phyloP scores from a whole-genome alignment of 1,284 basidiomycete species.

The Ceratobasidium sp. region DNA sequence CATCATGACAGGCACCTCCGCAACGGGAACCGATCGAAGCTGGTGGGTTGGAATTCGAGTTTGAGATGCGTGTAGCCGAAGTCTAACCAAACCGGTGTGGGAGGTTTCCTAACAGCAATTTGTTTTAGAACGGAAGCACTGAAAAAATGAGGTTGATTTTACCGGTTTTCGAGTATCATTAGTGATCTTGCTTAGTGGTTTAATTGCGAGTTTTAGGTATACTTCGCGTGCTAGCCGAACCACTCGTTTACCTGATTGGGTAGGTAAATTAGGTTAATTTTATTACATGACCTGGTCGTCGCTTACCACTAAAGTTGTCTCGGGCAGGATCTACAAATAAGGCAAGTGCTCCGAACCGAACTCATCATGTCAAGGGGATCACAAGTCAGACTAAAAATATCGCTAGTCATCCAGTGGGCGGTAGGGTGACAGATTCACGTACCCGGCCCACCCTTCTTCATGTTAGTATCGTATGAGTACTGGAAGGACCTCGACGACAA shows the following conservation, averaged over 20 bases:
- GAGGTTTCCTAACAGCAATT: slow-evolving; percentile 30
- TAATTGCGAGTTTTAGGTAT: slow-evolving; percentile 83
- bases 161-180: slow-evolving; percentile 60
- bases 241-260: slow-evolving; percentile 70
- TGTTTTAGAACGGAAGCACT: slow-evolving; percentile 2
- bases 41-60: slow-evolving; percentile 74
- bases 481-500: no score
- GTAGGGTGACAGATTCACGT: slow-evolving; percentile 17
- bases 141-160: slow-evolving; percentile 55
- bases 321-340: slow-evolving; percentile 79
- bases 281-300: slow-evolving; percentile 50
- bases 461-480: neutral
- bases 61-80: slow-evolving; percentile 49
- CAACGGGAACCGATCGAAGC: slow-evolving; percentile 81
- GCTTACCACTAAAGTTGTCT: slow-evolving; percentile 66
- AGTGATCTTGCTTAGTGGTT: slow-evolving; percentile 73
- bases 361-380: slow-evolving; percentile 65
- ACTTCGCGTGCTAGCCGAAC: slow-evolving; percentile 80
- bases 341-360: slow-evolving; percentile 74
- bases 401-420: slow-evolving; percentile 52
- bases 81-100: slow-evolving; percentile 46
- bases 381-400: slow-evolving; percentile 69
- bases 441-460: neutral
- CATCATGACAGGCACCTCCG: slow-evolving; percentile 83
- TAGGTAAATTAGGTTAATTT: slow-evolving; percentile 50